phyloP scores from a whole-genome alignment of 2,329 filamentous ascomycete genomes.

The Diaporthe aspalathi region DNA sequence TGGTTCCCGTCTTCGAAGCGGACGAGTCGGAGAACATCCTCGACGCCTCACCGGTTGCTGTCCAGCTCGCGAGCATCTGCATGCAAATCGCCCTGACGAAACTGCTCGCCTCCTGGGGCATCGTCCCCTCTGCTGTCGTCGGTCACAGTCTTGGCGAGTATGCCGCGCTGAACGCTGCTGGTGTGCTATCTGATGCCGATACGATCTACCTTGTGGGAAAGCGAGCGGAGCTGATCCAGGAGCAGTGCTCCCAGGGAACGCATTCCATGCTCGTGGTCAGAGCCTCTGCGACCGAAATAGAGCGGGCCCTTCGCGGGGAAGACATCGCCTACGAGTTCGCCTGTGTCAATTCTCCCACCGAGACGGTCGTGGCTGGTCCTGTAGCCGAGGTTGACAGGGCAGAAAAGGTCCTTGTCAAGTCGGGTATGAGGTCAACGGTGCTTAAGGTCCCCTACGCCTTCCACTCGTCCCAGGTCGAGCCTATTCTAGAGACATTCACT shows the following conservation, averaged over 20 bases:
- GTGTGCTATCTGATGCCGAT: conserved; percentile 76
- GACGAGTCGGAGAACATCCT: conserved; percentile 53
- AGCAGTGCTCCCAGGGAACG: conserved; percentile 72
- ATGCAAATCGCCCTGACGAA: conserved; percentile 68
- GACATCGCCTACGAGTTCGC: conserved; percentile 62
- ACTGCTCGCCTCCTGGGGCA: conserved; percentile 66
- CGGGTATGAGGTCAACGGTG: conserved; percentile 55
- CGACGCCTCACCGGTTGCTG: conserved; percentile 60
- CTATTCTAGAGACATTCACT: conserved; percentile 68
- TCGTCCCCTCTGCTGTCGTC: conserved; percentile 59
- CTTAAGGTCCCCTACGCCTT: conserved; percentile 65
- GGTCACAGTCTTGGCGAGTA: conserved; percentile 51
- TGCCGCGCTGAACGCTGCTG: conserved; percentile 75
- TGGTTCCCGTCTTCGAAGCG: conserved; percentile 63
- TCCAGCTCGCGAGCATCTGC: conserved; percentile 65
- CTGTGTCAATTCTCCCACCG: conserved; percentile 80
- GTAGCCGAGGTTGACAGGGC: conserved; percentile 57
- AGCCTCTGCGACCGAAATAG: conserved; percentile 62
- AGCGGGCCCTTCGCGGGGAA: conserved; percentile 59
- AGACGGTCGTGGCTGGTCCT: conserved; percentile 74
- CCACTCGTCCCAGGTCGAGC: conserved; percentile 64
- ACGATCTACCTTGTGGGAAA: conserved; percentile 77
- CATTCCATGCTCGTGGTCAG: conserved; percentile 68
- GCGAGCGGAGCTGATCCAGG: conserved; percentile 72
- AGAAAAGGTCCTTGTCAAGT: conserved; percentile 49